A percentile compares a stretch with the other conserved stretches of the same genome.
phyloP scores from a whole-genome alignment of 345 rosid species.

The Boechera stricta region DNA sequence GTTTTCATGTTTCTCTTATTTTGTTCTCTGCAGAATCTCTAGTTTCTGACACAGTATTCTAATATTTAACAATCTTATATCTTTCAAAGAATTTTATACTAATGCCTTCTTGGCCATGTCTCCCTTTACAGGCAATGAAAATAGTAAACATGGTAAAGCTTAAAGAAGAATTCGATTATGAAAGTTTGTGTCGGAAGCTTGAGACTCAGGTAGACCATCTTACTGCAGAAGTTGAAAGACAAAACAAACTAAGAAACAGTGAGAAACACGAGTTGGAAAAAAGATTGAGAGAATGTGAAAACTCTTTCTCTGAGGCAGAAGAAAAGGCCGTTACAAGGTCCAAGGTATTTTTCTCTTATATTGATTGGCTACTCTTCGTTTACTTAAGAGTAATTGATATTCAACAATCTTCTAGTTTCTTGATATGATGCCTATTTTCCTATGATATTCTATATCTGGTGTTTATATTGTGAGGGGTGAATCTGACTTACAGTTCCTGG shows the following conservation, averaged over 20 bases:
- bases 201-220: slow-evolving; percentile 83
- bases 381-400: not conserved
- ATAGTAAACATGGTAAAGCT: slow-evolving; percentile 89
- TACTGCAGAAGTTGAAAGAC: slow-evolving; percentile 88
- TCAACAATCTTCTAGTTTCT: slow-evolving; percentile 13
- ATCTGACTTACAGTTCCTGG: slow-evolving; percentile 60
- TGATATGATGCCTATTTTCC: slow-evolving; percentile 14
- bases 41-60: not conserved
- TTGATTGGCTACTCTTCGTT: slow-evolving; percentile 29
- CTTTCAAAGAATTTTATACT: not conserved
- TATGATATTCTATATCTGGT: slow-evolving; percentile 14
- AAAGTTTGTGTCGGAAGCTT: slow-evolving; percentile 87
- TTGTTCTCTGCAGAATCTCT: slow-evolving; percentile 6
- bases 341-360: slow-evolving; percentile 67
- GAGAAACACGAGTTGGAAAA: slow-evolving; percentile 63
- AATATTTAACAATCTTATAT: slow-evolving; percentile 9
- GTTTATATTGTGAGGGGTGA: slow-evolving; percentile 24
- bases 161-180: slow-evolving; percentile 94
- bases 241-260: slow-evolving; percentile 62
- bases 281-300: slow-evolving; percentile 60
- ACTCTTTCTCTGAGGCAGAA: slow-evolving; percentile 57
- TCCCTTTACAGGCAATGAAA: slow-evolving; percentile 85
- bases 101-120: slow-evolving; percentile 23
- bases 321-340: slow-evolving; percentile 63
- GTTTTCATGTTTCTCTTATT: slow-evolving; percentile 38